Evolutionary conservation across 148 eudicot species (phyloP), one percentile per base, ranked within the genome.

Genomic region (Vaccinium corymbosum): DNA sequence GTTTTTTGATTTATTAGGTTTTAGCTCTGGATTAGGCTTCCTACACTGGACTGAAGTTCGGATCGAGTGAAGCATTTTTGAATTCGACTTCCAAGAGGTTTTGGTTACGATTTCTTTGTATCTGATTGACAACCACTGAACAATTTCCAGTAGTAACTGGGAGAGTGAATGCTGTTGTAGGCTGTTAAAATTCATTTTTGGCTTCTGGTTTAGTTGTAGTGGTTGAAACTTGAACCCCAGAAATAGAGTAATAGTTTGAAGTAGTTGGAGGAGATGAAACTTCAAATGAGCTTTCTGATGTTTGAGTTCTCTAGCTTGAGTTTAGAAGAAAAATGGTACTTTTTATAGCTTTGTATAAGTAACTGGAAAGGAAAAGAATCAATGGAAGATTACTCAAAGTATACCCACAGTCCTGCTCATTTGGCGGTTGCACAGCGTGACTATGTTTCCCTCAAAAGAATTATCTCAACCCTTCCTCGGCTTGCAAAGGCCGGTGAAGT

Each of bases 401-500:
- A 91, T 85, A 87, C 89, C 48, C 95, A 95, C 86, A 95, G 97
- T 80, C 94, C 94, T 46, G 94, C 87, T 86, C 98, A 95, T 92
- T 32, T 88, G 81, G 93, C 97, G 35, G 97, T 95, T 84, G 88
- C 88, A 12, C 89, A 89, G 49, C 90, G 91, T 13, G 98, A 95
- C 89, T 83, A 95, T 83, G 86, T 85, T 16, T 89, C 90, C 27
- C 81, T 95, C 51, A 91, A 86, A 86, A 86, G 82, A 22, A 74
- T 93, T 29, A 89, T 93, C 16, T 82, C 89, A 0, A 68, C 89
- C 32, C 91, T 93, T 77, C 98, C 98, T 81, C 88, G 87, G 79
- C 86, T 95, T 50, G 91, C 97, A 16, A 95, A 90, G 90, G 98
- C 98, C 0, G 98, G 97, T 35, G 93, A 92, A 85, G 94, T 95